Evolutionary conservation across 2,329 filamentous ascomycete genomes (phyloP), one percentile per base, ranked within the genome.

Genomic region (Pseudogymnoascus sp.): DNA sequence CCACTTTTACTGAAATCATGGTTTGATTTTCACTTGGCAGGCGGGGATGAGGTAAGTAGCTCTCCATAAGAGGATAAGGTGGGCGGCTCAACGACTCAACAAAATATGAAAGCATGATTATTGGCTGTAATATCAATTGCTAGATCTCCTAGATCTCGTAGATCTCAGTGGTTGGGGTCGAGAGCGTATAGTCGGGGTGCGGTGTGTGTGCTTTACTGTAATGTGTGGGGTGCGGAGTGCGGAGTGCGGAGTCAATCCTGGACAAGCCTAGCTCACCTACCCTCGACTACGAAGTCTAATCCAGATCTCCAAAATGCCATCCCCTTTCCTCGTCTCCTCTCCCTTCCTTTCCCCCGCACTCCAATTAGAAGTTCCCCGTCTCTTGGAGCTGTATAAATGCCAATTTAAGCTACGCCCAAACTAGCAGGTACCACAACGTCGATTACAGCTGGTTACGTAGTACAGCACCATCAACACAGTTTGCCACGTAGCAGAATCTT

Each of bases 71-170:
- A 6, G 16, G 30, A 18, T 54, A 54, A 33, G 28, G 16, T 18
- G 47, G 14, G 47, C 47, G 47, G 47, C 47, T 54, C 47, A 54
- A 54, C 28, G 18, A 18, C 25, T 54, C 43, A 54, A 54, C 43
- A 33, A 18, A 54, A 54, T 25, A 25, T 33, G 6, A 8, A 54
- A 54, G 9, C 25, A 54, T 4, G 4, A 6, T 33, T 33, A 54
- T 54, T 54, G 47, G 47, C 47, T 33, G 5, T 9, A 54, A 20
- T 2, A 18, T 2, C 22, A 16, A 47, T 20, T 5, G 14, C 22
- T 14, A 33, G 28, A 54, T 33, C 47, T 54, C 9, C 20, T 11
- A 54, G 47, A 54, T 54, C 47, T 54, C 11, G 28, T 25, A 9
- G 16, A 54, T 54, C 12, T 33, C 6, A 5, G 14, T 14, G 22